Evolutionary conservation across 192 early-diverging fungal genomes (phyloP).

Genomic region (Entophlyctis luteolus): DNA sequence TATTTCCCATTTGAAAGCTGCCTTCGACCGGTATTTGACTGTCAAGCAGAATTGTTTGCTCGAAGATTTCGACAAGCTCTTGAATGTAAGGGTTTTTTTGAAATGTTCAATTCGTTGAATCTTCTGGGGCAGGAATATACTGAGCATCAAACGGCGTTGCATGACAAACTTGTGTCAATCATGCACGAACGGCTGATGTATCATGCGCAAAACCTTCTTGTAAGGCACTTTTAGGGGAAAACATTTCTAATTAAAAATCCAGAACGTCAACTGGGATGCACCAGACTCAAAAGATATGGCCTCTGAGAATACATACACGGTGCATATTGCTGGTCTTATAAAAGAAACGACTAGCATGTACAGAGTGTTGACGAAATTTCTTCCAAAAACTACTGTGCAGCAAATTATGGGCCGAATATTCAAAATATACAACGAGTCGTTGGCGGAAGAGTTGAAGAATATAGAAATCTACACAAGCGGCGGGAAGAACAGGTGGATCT

Average conservation of each 20-base stretch:
- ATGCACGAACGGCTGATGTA: slow-evolving; percentile 85
- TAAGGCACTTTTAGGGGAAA: slow-evolving; percentile 35
- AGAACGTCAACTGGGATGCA: slow-evolving; percentile 55
- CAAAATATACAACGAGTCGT: slow-evolving; percentile 64
- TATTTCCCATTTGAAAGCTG: slow-evolving; percentile 77
- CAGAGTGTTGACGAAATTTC: slow-evolving; percentile 83
- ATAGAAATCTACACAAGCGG: slow-evolving; percentile 46
- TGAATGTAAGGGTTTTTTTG: slow-evolving; percentile 36
- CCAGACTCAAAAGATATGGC: slow-evolving; percentile 40
- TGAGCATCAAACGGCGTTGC: slow-evolving; percentile 89
- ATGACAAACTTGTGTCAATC: slow-evolving; percentile 85
- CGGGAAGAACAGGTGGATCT: slow-evolving; percentile 63
- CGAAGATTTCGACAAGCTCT: slow-evolving; percentile 83
- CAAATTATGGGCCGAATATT: slow-evolving; percentile 77
- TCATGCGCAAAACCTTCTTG: slow-evolving; percentile 72
- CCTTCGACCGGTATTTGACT: slow-evolving; percentile 67
- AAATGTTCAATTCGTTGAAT: slow-evolving; percentile 4
- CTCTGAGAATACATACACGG: slow-evolving; percentile 29
- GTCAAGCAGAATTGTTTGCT: slow-evolving; percentile 76
- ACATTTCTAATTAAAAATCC: slow-evolving; percentile 14
- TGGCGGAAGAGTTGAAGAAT: slow-evolving; percentile 68
- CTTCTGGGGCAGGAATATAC: slow-evolving; percentile 63
- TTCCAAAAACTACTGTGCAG: slow-evolving; percentile 67
- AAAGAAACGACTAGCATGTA: slow-evolving; percentile 89
- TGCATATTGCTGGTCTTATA: slow-evolving; percentile 75